Evolutionary conservation across 805 yeast species (phyloP), one percentile per base, ranked within the genome.

Genomic region (Sugiyamaella boreocaroliniensis): DNA sequence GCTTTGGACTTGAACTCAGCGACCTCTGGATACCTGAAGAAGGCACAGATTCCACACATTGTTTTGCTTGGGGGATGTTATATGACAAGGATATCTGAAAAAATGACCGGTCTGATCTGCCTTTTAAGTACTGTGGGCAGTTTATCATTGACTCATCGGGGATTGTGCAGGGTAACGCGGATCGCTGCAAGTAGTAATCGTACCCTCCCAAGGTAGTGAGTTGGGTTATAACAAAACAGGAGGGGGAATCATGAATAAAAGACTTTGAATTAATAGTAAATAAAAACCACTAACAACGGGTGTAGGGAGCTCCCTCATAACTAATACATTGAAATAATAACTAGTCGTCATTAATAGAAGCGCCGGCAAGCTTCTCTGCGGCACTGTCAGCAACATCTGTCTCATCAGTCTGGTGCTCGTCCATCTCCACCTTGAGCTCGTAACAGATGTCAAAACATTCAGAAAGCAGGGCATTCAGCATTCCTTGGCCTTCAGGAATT

Each of bases 21-120:
- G 55, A 86, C 84, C 60, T 89, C 86, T 43, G 83, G 85, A 67
- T 87, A 92, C 71, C 77, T 83, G 73, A 79, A 88, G 48, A 95
- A 89, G 57, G 97, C 97, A 68, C 88, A 93, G 66, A 93, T 93
- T 75, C 99, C 99, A 84, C 99, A 93, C 99, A 93, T 93, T 37
- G 29, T 50, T 16, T 41, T 16, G 19, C 3, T 32, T 32, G 26
- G 6, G 26, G 3, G 26, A 4, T 22, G 37, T 32, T 32, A 32
- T 14, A 3, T 22, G 26, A 22, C 26, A 22, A 6, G 26, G 6
- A 22, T 22, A 22, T 22, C 26, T 22, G 6, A 22, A 22, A 22
- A 22, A 6, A 22, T 22, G 6, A 22, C 26, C 4, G n/a, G n/a
- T 9, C 8, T 32, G 37, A 32, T 32, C 37, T 32, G 37, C 8